These are phyloP conservation scores for Talaromyces sp. DNA, from an alignment of 2,329 filamentous ascomycete genomes.

Conservation along the genomic window DNA sequence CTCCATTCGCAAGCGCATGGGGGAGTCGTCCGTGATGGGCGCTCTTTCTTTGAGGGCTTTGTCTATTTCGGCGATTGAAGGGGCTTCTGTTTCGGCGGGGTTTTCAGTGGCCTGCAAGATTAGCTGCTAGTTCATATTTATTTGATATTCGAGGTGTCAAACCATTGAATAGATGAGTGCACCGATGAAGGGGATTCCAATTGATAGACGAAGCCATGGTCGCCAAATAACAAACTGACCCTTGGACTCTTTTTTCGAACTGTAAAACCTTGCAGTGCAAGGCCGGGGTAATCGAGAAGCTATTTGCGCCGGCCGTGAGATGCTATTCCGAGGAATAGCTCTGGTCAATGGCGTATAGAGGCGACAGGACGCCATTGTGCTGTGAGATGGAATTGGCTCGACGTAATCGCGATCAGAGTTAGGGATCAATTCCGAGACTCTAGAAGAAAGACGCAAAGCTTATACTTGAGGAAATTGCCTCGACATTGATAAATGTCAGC, in stretches of 20 bases:
- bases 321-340: background rate
- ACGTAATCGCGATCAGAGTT: background rate
- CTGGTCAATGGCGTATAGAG: slow-evolving; percentile 10
- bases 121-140: background rate
- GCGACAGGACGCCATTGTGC: slow-evolving; percentile 9
- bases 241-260: slow-evolving; percentile 11
- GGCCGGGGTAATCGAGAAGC: slow-evolving; percentile 21
- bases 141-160: slow-evolving; percentile 15
- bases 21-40: slow-evolving; percentile 71
- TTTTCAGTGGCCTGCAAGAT: slow-evolving; percentile 33
- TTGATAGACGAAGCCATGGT: slow-evolving; percentile 48
- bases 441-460: background rate
- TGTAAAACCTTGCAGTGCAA: slow-evolving; percentile 26
- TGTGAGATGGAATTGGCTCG: background rate
- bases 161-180: slow-evolving; percentile 53
- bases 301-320: background rate
- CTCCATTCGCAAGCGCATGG: slow-evolving; percentile 98
- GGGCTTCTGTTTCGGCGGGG: slow-evolving; percentile 38
- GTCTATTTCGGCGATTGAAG: slow-evolving; percentile 81
- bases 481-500: background rate
- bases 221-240: slow-evolving; percentile 40
- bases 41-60: slow-evolving; percentile 74
- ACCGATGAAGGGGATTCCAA: slow-evolving; percentile 50
- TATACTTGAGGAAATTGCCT: background rate
- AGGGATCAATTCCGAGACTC: no score